Conservation (phyloP, 371 early-diverging fungal species). For the Mucor plumbeus region DNA sequence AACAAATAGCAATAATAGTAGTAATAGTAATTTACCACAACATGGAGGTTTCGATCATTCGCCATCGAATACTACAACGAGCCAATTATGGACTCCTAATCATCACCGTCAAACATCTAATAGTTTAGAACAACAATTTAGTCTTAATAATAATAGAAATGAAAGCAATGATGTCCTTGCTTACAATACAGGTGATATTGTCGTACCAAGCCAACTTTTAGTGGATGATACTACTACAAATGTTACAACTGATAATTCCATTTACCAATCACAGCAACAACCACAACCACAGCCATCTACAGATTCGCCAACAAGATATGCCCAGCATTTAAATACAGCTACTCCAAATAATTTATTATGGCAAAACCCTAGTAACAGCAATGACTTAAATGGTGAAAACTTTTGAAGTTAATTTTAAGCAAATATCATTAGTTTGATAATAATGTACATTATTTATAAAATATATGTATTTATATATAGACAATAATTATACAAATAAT, state of each 20-base stretch:
- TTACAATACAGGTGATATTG: conserved; percentile 5
- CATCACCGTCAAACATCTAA: background rate
- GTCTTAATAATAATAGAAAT: background rate
- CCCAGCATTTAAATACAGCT: background rate
- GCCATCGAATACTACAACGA: background rate
- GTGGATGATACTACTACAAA: background rate
- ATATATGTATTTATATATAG: background rate
- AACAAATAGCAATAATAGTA: background rate
- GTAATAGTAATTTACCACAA: background rate
- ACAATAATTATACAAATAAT: background rate
- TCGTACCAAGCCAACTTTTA: conserved; percentile 15
- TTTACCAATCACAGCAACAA: conserved; percentile 1
- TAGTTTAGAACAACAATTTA: background rate
- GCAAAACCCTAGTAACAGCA: background rate
- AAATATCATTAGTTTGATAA: too few relatives aligned
- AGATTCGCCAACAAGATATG: background rate
- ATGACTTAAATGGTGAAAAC: background rate
- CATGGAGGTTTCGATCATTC: background rate
- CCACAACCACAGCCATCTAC: background rate
- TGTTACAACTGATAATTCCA: background rate
- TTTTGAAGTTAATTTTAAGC: background rate
- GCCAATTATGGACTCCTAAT: background rate
- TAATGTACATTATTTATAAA: too few relatives aligned
- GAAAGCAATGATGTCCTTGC: background rate
- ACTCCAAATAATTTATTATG: background rate